Evolutionary conservation across 495 filamentous ascomycete species (phyloP).

Genomic region (Astrothelium subdiscretum): DNA sequence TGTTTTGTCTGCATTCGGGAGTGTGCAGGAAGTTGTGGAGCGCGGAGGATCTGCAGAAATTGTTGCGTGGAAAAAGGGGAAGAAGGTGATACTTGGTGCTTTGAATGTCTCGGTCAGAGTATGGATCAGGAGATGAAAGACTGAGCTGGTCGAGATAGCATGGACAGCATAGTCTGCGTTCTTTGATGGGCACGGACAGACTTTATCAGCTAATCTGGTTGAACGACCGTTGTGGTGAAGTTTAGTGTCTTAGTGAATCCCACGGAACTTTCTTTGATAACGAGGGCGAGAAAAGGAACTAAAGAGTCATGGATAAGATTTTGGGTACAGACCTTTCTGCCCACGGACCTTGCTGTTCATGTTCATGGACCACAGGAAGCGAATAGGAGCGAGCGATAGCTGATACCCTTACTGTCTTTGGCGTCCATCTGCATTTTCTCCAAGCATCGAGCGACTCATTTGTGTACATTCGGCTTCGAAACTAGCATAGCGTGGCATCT

Average conservation of each 20-base stretch:
- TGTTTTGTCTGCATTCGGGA: slow-evolving; percentile 44
- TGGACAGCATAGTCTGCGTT: not conserved
- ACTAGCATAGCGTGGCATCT: not conserved
- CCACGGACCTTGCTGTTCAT: not conserved
- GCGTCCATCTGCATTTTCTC: not conserved
- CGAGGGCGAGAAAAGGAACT: not conserved
- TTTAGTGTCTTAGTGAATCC: too few relatives aligned
- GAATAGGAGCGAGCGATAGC: not conserved
- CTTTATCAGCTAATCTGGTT: too few relatives aligned
- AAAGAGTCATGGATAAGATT: not conserved
- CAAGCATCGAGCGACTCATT: not conserved
- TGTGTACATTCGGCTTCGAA: not conserved
- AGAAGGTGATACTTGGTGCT: slow-evolving; percentile 5
- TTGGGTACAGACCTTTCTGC: not conserved
- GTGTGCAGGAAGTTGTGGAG: slow-evolving; percentile 21
- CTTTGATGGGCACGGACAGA: not conserved
- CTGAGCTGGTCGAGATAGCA: not conserved
- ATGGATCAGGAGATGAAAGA: not conserved
- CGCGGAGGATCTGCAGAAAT: slow-evolving; percentile 1
- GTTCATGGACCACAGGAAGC: not conserved
- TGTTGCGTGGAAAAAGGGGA: slow-evolving; percentile 6
- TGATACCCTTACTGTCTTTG: not conserved
- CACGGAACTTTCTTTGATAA: not conserved
- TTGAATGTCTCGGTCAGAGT: slow-evolving; percentile 1
- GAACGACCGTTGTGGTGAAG: not conserved